phyloP scores from a whole-genome alignment of 2,329 filamentous ascomycete species.

The Scopulariopsis brevicaulis region DNA sequence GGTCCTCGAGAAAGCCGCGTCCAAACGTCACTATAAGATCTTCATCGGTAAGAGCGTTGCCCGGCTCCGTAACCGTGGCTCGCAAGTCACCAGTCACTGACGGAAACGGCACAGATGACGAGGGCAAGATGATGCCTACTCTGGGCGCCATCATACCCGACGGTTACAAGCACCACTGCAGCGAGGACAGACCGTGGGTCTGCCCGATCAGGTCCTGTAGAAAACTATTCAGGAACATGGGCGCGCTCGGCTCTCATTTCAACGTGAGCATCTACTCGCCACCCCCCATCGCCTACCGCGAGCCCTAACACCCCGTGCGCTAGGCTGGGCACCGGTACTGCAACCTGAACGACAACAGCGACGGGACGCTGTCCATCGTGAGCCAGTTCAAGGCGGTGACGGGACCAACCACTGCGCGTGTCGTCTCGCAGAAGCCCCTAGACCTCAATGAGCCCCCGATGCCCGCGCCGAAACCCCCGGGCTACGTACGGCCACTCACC shows the following conservation, averaged over 20 bases:
- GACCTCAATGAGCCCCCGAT: constrained; percentile 11
- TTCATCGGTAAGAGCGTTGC: not conserved
- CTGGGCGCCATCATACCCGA: constrained; percentile 13
- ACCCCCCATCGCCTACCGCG: constrained; percentile 7
- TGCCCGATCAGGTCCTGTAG: constrained; percentile 18
- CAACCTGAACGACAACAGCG: constrained; percentile 19
- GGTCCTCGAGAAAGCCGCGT: not conserved
- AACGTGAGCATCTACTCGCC: not conserved
- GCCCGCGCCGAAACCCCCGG: not conserved
- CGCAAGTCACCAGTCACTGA: not conserved
- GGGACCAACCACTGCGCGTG: not conserved
- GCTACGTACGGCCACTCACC: not conserved
- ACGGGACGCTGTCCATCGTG: constrained; percentile 18
- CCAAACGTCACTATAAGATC: not conserved
- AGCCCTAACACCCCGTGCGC: not conserved
- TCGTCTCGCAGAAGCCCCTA: constrained; percentile 14
- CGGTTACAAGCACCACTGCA: constrained; percentile 10
- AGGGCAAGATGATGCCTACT: not conserved
- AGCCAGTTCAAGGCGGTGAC: constrained; percentile 2
- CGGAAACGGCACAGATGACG: not conserved
- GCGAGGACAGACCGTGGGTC: constrained; percentile 11
- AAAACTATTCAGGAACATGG: constrained; percentile 6
- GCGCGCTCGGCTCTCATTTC: constrained; percentile 8
- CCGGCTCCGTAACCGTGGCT: not conserved
- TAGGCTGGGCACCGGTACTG: not conserved